phyloP scores from a whole-genome alignment of 1,139 yeast genomes.

The Nadsonia starkeyi-henricii region DNA sequence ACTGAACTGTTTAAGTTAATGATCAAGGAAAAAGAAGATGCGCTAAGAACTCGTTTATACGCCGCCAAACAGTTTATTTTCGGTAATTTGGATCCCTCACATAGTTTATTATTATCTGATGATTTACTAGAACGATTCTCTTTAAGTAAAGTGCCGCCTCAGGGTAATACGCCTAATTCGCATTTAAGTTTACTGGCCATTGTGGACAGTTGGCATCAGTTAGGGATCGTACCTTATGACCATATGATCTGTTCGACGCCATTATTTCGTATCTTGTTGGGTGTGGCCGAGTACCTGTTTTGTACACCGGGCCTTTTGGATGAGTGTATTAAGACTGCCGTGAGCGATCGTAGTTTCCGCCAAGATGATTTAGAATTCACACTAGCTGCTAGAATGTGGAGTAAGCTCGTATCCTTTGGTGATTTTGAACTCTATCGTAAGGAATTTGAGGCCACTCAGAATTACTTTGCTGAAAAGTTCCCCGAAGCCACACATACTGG shows the following conservation, averaged over 20 bases:
- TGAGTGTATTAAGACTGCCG: constrained; percentile 60
- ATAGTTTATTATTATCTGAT: constrained; percentile 62
- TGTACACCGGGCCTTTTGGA: constrained; percentile 73
- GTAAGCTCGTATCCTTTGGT: constrained; percentile 64
- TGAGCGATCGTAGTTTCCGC: constrained; percentile 54
- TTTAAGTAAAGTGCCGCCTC: constrained; percentile 61
- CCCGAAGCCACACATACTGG: constrained; percentile 82
- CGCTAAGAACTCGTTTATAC: constrained; percentile 41
- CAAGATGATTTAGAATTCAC: constrained; percentile 65
- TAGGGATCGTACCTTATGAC: constrained; percentile 83
- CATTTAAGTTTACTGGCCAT: constrained; percentile 79
- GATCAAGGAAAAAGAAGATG: constrained; percentile 53
- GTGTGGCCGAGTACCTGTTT: constrained; percentile 85
- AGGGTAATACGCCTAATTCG: constrained; percentile 64
- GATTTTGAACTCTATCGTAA: constrained; percentile 57
- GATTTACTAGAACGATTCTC: constrained; percentile 68
- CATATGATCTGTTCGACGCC: constrained; percentile 97
- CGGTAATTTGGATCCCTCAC: constrained; percentile 40
- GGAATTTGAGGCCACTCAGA: constrained; percentile 66
- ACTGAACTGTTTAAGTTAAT: constrained; percentile 73
- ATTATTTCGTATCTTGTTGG: constrained; percentile 75
- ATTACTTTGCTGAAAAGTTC: constrained; percentile 72
- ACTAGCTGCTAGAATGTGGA: constrained; percentile 43
- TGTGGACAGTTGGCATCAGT: constrained; percentile 83
- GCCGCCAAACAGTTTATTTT: constrained; percentile 67